Evolutionary conservation across 2,329 filamentous ascomycete species (phyloP), one percentile per base, ranked within the genome.

Genomic region (Microcyclospora pomicola): DNA sequence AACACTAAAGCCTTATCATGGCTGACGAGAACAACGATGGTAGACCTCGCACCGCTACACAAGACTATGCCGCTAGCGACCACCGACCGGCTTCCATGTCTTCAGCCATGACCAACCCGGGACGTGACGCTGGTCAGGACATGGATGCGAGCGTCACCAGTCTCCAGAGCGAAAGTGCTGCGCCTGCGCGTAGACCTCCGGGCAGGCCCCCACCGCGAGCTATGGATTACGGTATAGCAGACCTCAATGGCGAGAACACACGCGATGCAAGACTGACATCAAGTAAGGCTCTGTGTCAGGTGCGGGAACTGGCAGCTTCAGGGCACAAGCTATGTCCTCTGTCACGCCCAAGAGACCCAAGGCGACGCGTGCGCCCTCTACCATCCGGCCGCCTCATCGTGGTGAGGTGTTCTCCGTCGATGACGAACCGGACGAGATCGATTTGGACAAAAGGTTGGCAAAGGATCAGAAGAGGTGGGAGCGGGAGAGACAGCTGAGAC

Each of bases 341-440:
- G 19, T 39, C 38, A 16, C 15, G n/a, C 37, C 40, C 27, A 43
- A 45, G 35, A 46, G 45, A 27, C 68, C 77, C 11, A 77, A 75
- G 59, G 59, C 73, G 41, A 79, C 84, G 49, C 78, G 85, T 43
- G 69, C 78, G 41, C 88, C 84, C 1, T 85, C 84, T 15, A 82
- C 65, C 36, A 69, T 75, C 51, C 19, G 19, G 14, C 76, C 76
- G 31, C 86, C 85, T 2, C 76, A 88, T 55, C 80, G 84, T 38
- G 83, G 87, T 24, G 82, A 82, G 44, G 71, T 88, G 42, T 96
- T 93, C 62, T 95, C 87, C 0, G 84, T 84, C 34, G 87, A 96
- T 55, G 88, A 96, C 58, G 86, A 85, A 53, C 68, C 77, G 15
- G 71, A 76, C 46, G 88, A 95, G 59, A 76, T 94, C 14, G 78